Evolutionary conservation across 176 grass and related monocot genomes (phyloP).

Genomic region (Eleusine coracana): DNA sequence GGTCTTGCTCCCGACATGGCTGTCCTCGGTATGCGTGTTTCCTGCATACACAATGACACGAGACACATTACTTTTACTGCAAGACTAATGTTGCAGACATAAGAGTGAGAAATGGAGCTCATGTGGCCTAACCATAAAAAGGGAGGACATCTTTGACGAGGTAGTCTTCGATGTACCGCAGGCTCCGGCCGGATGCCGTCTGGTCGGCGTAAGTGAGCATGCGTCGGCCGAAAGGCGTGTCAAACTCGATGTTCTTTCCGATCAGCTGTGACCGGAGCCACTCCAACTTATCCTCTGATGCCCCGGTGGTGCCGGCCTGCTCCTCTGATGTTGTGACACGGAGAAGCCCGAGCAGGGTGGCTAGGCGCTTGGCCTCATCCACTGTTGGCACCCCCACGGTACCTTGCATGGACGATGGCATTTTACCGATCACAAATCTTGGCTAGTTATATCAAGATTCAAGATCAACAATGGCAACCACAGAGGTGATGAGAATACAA

Average conservation of each 20-base stretch:
- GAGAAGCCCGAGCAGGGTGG: constrained; percentile 33
- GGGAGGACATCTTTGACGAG: constrained; percentile 72
- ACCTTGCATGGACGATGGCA: not conserved
- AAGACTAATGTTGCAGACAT: no score
- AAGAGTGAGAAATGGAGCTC: no score
- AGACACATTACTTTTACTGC: no score
- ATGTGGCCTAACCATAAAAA: constrained; percentile 49
- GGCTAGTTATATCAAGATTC: not conserved
- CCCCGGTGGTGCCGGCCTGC: not conserved
- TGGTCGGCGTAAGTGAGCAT: constrained; percentile 71
- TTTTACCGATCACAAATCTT: not conserved
- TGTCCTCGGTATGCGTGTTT: constrained; percentile 88
- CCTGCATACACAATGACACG: constrained; percentile 24
- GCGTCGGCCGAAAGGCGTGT: constrained; percentile 62
- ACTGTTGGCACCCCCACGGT: not conserved
- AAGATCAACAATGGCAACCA: not conserved
- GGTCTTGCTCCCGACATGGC: constrained; percentile 71
- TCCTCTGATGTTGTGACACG: constrained; percentile 14
- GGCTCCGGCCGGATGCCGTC: constrained; percentile 64
- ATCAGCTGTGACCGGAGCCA: constrained; percentile 75
- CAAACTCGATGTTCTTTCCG: constrained; percentile 53
- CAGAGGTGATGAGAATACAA: no score
- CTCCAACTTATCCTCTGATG: constrained; percentile 40
- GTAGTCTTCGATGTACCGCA: constrained; percentile 70
- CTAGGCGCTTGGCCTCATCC: not conserved